Evolutionary conservation across 208 protist species (phyloP).

Genomic region (Porcisia deanei): DNA sequence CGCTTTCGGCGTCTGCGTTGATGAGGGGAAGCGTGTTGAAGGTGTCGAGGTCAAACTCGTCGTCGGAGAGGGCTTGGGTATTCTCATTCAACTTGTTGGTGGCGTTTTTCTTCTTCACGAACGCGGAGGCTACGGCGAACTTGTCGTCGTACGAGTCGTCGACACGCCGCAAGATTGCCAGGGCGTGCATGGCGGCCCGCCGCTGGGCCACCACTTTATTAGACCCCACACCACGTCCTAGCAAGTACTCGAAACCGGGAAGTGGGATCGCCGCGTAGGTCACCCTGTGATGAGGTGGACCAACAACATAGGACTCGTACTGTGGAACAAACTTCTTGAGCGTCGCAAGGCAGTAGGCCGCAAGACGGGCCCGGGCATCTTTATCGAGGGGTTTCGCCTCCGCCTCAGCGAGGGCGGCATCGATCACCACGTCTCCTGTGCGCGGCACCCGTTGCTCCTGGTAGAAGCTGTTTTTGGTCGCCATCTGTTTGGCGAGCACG

Average conservation of each 20-base stretch:
- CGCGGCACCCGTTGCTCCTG: slow-evolving; percentile 63
- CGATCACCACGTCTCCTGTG: slow-evolving; percentile 58
- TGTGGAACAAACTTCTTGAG: slow-evolving; percentile 19
- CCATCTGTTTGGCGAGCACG: slow-evolving; percentile 46
- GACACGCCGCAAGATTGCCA: slow-evolving; percentile 70
- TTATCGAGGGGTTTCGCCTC: slow-evolving; percentile 32
- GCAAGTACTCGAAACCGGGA: slow-evolving; percentile 64
- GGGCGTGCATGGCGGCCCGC: slow-evolving; percentile 78
- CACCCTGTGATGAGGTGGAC: slow-evolving; percentile 53
- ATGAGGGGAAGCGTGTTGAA: slow-evolving; percentile 30
- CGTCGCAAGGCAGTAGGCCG: slow-evolving; percentile 45
- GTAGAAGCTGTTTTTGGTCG: slow-evolving; percentile 57
- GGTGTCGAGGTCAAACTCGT: slow-evolving; percentile 32
- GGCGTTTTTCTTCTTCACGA: neutral
- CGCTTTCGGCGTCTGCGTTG: slow-evolving; percentile 6
- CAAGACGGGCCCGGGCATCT: slow-evolving; percentile 22
- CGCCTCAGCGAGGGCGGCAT: slow-evolving; percentile 61
- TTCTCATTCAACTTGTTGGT: neutral
- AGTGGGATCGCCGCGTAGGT: slow-evolving; percentile 53
- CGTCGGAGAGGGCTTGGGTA: neutral
- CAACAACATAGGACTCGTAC: slow-evolving; percentile 54
- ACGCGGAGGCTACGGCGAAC: neutral
- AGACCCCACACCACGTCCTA: slow-evolving; percentile 60
- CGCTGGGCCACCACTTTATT: slow-evolving; percentile 58
- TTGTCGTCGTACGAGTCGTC: slow-evolving; percentile 67